Base-by-base conservation (phyloP, 805 yeast species). In the Candida caryicola region DNA sequence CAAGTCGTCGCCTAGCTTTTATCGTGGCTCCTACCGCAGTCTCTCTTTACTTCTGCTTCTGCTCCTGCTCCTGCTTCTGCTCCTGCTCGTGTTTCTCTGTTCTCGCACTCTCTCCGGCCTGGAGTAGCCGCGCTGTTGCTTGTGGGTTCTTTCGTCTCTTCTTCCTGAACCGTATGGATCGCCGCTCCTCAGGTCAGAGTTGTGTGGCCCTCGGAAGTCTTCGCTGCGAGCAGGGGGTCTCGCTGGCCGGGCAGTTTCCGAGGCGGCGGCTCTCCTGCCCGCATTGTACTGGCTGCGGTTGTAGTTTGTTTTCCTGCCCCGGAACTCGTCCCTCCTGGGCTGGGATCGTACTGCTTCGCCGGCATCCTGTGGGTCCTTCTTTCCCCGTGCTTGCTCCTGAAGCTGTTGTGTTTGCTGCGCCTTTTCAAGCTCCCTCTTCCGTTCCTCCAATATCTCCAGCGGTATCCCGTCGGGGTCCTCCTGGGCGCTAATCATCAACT, bases 401-500 rank as follows among this genome's bases (percentile, higher is more conserved):
- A n/a, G n/a, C n/a, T n/a, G n/a, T n/a, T n/a, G n/a, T n/a, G n/a
- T n/a, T n/a, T n/a, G n/a, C n/a, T n/a, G n/a, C n/a, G n/a, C n/a
- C 23, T 26, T 21, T 37, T 36, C 46, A 17, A 41, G 12, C 18
- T 58, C 45, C 27, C 33, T 40, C 49, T 44, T 45, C 35, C 57
- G 38, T 37, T 49, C 34, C 33, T 51, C 52, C 2, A 62, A 36
- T 17, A 71, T 37, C 35, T 57, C 54, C 15, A 40, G 41, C 0
- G 80, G 79, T 9, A 76, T 62, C 5, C 81, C 81, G 41, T 69
- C 68, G 6, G 51, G 47, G 39, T 69, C 71, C 1, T 57, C 49
- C 43, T 73, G 76, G 2, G 77, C 79, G 25, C 62, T 57, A 3
- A 70, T 39, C 31, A 76, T 47, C 37, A 72, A 51, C 31, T 55